Evolutionary conservation across 768 basidiomycete genomes (phyloP).

Genomic region (Steccherinum ochraceum): DNA sequence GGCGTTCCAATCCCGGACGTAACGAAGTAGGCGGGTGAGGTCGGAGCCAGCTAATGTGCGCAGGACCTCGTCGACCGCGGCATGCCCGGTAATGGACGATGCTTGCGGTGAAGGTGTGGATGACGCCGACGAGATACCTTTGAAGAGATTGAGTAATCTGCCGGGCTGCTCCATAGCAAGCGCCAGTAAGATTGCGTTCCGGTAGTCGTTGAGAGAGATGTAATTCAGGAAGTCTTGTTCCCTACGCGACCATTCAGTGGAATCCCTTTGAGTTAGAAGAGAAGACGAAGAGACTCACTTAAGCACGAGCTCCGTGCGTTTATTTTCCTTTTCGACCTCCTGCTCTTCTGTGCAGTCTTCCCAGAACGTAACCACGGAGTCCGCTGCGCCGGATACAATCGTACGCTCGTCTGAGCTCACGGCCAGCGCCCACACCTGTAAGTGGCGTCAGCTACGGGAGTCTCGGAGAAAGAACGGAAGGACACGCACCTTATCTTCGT

Average conservation of each 20-base stretch:
- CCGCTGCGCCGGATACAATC: constrained; percentile 91
- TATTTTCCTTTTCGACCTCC: constrained; percentile 65
- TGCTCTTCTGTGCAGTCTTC: constrained; percentile 87
- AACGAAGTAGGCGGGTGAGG: constrained; percentile 73
- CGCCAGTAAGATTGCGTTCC: constrained; percentile 85
- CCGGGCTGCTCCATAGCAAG: constrained; percentile 93
- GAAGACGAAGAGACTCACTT: constrained; percentile 59
- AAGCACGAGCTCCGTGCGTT: constrained; percentile 67
- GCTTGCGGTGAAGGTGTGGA: not conserved
- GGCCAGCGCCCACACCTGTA: constrained; percentile 95
- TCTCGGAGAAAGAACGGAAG: not conserved
- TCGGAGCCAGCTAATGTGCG: constrained; percentile 65
- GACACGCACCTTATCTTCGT: constrained; percentile 84
- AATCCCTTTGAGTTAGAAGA: constrained; percentile 2
- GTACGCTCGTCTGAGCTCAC: constrained; percentile 75
- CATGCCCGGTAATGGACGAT: constrained; percentile 55
- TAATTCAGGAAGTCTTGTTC: constrained; percentile 97
- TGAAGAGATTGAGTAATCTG: constrained; percentile 75
- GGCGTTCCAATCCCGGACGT: constrained; percentile 92
- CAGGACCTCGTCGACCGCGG: constrained; percentile 77
- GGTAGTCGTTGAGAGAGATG: constrained; percentile 81
- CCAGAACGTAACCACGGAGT: constrained; percentile 96
- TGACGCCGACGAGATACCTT: constrained; percentile 37
- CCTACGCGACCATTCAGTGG: constrained; percentile 47
- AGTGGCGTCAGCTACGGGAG: not conserved